phyloP scores from a whole-genome alignment of 1,284 basidiomycete genomes.

The Papiliotrema terrestris region DNA sequence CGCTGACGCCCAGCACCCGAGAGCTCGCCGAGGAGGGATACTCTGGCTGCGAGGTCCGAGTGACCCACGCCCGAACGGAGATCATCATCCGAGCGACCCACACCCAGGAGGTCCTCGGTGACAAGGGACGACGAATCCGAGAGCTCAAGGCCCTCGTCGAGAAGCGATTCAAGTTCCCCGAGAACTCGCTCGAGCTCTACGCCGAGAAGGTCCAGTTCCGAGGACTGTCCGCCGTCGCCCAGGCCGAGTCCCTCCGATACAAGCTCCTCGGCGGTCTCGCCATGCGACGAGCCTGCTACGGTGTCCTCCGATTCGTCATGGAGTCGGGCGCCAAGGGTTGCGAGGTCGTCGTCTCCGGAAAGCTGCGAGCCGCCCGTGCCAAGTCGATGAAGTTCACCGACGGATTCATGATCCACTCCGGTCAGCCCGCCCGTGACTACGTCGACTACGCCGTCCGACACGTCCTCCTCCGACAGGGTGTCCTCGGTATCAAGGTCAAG shows the following conservation, averaged over 20 bases:
- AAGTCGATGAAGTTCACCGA: conserved; percentile 99
- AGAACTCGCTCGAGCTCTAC: conserved; percentile 97
- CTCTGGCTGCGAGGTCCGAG: conserved; percentile 99
- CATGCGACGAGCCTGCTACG: conserved; percentile 98
- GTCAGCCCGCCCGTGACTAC: conserved; percentile 95
- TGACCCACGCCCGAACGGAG: conserved; percentile 99
- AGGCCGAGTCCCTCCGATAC: conserved; percentile 98
- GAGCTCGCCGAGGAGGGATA: conserved; percentile 99
- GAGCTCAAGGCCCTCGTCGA: conserved; percentile 98
- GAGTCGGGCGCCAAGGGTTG: conserved; percentile 99
- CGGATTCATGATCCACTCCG: conserved; percentile 99
- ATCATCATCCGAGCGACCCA: conserved; percentile 99
- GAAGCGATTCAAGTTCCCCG: conserved; percentile 99
- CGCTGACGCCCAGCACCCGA: conserved; percentile 61
- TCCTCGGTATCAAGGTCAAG: conserved; percentile 99
- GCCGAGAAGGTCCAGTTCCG: conserved; percentile 99
- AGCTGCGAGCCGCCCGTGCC: conserved; percentile 98
- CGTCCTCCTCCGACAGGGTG: conserved; percentile 98
- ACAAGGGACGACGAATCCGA: conserved; percentile 98
- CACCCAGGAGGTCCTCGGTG: conserved; percentile 99
- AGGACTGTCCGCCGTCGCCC: conserved; percentile 96
- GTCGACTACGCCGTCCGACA: conserved; percentile 98
- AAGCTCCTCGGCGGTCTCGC: conserved; percentile 99
- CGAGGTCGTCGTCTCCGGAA: conserved; percentile 99
- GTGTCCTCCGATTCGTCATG: conserved; percentile 99